phyloP scores from a whole-genome alignment of 2,329 filamentous ascomycete species.

The Aspergillus brasiliensis region DNA sequence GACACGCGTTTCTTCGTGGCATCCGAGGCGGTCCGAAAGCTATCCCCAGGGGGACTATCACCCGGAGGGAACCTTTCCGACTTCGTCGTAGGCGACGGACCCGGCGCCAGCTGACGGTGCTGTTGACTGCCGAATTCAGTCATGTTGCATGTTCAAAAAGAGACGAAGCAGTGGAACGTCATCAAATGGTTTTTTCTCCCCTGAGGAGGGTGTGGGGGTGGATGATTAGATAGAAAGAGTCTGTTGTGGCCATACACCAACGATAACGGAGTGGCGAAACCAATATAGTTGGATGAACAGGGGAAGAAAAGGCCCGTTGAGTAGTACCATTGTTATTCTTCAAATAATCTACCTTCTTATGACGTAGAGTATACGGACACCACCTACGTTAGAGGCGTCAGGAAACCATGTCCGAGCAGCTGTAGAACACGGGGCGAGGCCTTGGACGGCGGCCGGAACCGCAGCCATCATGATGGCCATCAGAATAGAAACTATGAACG shows the following conservation, averaged over 20 bases:
- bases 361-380: constrained; percentile 19
- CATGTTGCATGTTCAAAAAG: constrained; percentile 15
- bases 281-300: not conserved
- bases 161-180: not conserved
- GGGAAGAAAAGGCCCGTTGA: not conserved
- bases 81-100: constrained; percentile 24
- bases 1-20: constrained; percentile 42
- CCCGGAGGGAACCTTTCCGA: constrained; percentile 3
- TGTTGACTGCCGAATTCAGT: constrained; percentile 20
- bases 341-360: constrained; percentile 15
- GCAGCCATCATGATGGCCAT: not conserved
- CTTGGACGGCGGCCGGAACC: not conserved
- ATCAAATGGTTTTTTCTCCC: not conserved
- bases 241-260: not conserved
- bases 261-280: not conserved
- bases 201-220: not conserved
- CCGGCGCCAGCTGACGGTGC: constrained; percentile 27
- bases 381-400: constrained; percentile 19
- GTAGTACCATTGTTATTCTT: not conserved
- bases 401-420: constrained; percentile 22
- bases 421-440: not conserved
- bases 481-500: not conserved
- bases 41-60: constrained; percentile 14
- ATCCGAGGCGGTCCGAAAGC: constrained; percentile 10
- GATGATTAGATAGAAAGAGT: not conserved